Evolutionary conservation across 192 early-diverging fungal species (phyloP).

Genomic region (Funneliformis geosporum): DNA sequence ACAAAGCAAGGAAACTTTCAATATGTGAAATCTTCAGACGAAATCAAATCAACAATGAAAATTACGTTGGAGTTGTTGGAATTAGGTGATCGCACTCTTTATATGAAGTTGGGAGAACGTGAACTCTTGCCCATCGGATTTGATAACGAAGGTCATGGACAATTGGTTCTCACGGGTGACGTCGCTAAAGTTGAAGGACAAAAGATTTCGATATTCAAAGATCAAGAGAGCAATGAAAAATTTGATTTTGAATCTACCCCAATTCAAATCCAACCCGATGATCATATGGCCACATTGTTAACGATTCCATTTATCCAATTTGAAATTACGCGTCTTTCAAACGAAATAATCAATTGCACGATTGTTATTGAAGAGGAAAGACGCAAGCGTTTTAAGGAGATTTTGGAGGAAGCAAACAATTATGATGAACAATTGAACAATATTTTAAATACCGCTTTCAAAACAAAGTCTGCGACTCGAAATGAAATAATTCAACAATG

Average conservation of each 20-base stretch:
- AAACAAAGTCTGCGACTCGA: constrained; percentile 1
- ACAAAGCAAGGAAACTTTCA: constrained; percentile 46
- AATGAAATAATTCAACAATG: constrained; percentile 24
- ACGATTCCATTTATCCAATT: constrained; percentile 24
- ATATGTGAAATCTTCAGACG: constrained; percentile 37
- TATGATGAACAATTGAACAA: constrained; percentile 27
- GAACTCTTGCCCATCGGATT: constrained; percentile 3
- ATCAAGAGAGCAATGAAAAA: background rate
- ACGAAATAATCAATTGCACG: constrained; percentile 23
- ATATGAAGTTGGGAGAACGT: constrained; percentile 9
- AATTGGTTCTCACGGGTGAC: background rate
- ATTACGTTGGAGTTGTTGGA: constrained; percentile 38
- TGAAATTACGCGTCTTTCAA: constrained; percentile 24
- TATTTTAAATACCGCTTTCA: constrained; percentile 21
- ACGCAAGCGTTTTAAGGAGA: constrained; percentile 5
- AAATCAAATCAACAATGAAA: constrained; percentile 39
- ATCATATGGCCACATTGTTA: background rate
- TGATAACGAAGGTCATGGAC: constrained; percentile 16
- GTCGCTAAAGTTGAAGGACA: background rate
- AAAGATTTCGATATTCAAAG: constrained; percentile 6
- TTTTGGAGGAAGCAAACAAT: background rate
- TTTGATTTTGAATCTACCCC: background rate
- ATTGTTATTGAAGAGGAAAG: background rate
- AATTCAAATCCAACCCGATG: background rate
- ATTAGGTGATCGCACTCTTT: constrained; percentile 4